Evolutionary conservation across 768 basidiomycete species (phyloP).

Genomic region (Hortiboletus campestris): DNA sequence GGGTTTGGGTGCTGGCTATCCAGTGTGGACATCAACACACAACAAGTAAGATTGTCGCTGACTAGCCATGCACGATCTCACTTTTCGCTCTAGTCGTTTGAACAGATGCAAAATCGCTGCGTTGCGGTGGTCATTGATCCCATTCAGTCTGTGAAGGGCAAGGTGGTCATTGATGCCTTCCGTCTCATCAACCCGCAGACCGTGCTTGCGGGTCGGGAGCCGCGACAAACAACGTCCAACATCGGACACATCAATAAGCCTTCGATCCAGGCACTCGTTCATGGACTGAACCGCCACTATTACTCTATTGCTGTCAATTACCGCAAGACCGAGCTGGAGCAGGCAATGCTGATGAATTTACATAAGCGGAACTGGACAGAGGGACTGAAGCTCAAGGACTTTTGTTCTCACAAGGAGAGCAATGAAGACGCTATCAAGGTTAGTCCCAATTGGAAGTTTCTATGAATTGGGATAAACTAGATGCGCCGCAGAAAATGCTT

Average conservation of each 20-base stretch:
- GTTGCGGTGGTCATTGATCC: conserved; percentile 98
- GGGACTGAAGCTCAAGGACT: conserved; percentile 89
- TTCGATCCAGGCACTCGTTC: conserved; percentile 97
- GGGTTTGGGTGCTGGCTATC: conserved; percentile 99
- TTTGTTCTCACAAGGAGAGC: conserved; percentile 78
- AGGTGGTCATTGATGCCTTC: conserved; percentile 99
- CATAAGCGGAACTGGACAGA: conserved; percentile 99
- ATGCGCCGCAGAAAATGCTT: conserved; percentile 64
- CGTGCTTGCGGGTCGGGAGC: conserved; percentile 89
- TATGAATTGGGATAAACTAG: conserved; percentile 18
- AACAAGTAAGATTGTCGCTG: conserved; percentile 59
- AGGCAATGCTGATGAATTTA: conserved; percentile 97
- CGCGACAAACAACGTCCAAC: conserved; percentile 95
- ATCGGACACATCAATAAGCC: conserved; percentile 99
- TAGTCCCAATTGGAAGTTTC: conserved; percentile 25
- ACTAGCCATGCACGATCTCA: conserved; percentile 13
- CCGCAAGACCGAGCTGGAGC: conserved; percentile 96
- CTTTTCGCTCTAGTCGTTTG: conserved; percentile 72
- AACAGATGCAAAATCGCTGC: conserved; percentile 87
- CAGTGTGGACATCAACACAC: conserved; percentile 98
- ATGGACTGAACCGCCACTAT: conserved; percentile 96
- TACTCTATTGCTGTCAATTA: conserved; percentile 98
- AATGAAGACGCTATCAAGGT: conserved; percentile 98
- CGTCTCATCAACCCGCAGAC: conserved; percentile 91
- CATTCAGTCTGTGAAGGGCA: conserved; percentile 97